Conservation (phyloP, 495 filamentous ascomycete genomes). For the Aspergillus asperescens region DNA sequence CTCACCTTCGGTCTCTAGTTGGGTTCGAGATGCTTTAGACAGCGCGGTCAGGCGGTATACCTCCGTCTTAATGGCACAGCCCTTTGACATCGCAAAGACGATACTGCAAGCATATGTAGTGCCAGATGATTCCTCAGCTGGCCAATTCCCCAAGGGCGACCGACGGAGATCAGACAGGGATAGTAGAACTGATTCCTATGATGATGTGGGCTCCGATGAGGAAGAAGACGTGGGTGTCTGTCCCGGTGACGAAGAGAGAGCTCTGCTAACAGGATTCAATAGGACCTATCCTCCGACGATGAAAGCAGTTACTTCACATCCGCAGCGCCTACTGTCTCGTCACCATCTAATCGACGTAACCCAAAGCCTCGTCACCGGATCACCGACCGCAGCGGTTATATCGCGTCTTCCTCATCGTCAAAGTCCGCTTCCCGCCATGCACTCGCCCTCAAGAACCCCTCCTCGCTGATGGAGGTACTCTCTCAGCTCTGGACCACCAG, state of each 20-base stretch:
- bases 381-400: constrained; percentile 49
- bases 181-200: constrained; percentile 31
- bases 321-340: constrained; percentile 52
- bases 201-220: constrained; percentile 24
- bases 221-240: constrained; percentile 23
- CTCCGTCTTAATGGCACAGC: constrained; percentile 79
- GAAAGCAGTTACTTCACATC: constrained; percentile 85
- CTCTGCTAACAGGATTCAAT: constrained; percentile 13
- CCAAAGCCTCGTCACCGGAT: constrained; percentile 40
- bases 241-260: not conserved
- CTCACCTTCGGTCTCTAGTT: constrained; percentile 66
- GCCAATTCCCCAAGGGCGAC: constrained; percentile 23
- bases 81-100: constrained; percentile 94
- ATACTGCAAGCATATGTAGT: constrained; percentile 73
- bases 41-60: constrained; percentile 82
- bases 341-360: constrained; percentile 50
- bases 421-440: constrained; percentile 49
- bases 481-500: constrained; percentile 84
- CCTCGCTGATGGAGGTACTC: constrained; percentile 73
- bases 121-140: constrained; percentile 31
- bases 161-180: constrained; percentile 26
- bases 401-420: constrained; percentile 38
- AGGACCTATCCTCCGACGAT: constrained; percentile 59
- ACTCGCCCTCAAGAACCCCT: constrained; percentile 60
- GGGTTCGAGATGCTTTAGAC: constrained; percentile 66